Percentiles rank a stretch among this genome's conserved stretches.
Evolutionary conservation across 352 stramenopile species (phyloP).

Genomic region (Phytophthora pluvialis): DNA sequence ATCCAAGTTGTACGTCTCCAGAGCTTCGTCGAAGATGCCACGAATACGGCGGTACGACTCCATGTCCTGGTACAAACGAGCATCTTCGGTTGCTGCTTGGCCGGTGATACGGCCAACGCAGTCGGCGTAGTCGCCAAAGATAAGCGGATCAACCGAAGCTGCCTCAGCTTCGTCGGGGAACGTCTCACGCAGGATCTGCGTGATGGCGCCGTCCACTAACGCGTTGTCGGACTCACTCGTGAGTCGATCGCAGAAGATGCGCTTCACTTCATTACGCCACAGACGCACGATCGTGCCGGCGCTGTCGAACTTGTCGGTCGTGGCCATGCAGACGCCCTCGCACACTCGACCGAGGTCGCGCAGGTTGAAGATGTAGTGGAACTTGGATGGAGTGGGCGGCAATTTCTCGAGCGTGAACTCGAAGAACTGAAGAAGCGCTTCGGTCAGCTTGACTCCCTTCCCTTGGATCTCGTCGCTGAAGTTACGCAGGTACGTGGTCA

Average conservation of each 20-base stretch:
- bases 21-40: conserved; percentile 92
- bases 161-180: conserved; percentile 75
- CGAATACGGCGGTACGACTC: conserved; percentile 91
- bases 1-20: conserved; percentile 95
- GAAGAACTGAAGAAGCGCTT: conserved; percentile 90
- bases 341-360: conserved; percentile 94
- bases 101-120: conserved; percentile 77
- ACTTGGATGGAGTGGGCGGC: conserved; percentile 94
- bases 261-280: conserved; percentile 93
- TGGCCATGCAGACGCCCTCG: conserved; percentile 95
- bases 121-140: conserved; percentile 95
- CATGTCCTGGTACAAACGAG: conserved; percentile 94
- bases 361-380: conserved; percentile 98
- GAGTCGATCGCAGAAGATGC: conserved; percentile 94
- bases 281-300: conserved; percentile 83
- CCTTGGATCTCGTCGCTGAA: conserved; percentile 90
- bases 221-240: conserved; percentile 86
- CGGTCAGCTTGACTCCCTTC: conserved; percentile 83
- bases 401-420: conserved; percentile 91
- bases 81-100: conserved; percentile 69
- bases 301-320: conserved; percentile 86
- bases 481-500: conserved; percentile 88
- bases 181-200: conserved; percentile 66
- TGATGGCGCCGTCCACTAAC: conserved; percentile 86
- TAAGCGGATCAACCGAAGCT: conserved; percentile 80